Conservation (phyloP, 1,284 basidiomycete species). For the Termitomyces sp. region DNA sequence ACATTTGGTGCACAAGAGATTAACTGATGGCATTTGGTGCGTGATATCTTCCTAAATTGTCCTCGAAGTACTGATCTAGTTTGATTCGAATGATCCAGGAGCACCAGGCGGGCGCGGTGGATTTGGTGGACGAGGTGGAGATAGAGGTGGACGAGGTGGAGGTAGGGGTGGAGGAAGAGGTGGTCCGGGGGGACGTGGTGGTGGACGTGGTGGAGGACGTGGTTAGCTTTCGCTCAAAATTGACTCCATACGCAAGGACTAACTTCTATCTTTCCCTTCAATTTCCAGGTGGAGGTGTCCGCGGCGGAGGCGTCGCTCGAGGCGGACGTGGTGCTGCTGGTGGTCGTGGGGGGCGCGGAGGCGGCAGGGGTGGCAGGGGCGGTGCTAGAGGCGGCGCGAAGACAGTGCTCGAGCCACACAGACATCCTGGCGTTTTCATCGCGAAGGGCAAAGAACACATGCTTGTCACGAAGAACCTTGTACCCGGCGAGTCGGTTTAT, state of each 20-base stretch:
- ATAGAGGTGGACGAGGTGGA: constrained; percentile 24
- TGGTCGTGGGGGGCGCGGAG: constrained; percentile 35
- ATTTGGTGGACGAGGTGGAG: constrained; percentile 37
- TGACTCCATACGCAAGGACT: not conserved
- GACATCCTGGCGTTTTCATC: constrained; percentile 91
- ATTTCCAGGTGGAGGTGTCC: not conserved
- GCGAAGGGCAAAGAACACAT: constrained; percentile 96
- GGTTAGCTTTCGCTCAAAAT: constrained; percentile 12
- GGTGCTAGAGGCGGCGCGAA: constrained; percentile 80
- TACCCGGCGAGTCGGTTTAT: constrained; percentile 96
- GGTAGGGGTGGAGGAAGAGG: constrained; percentile 30
- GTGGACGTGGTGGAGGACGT: constrained; percentile 20
- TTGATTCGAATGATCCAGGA: constrained; percentile 26
- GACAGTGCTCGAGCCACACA: constrained; percentile 92
- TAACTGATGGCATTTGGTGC: constrained; percentile 25
- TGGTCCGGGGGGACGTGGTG: constrained; percentile 16
- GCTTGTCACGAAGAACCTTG: constrained; percentile 96
- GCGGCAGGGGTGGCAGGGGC: constrained; percentile 52
- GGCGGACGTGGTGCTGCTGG: constrained; percentile 25
- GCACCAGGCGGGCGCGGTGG: constrained; percentile 52
- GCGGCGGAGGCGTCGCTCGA: constrained; percentile 6
- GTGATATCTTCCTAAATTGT: not conserved
- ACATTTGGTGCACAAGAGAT: constrained; percentile 1
- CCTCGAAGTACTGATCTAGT: not conserved
- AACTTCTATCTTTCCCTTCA: not conserved